Percentiles rank a stretch among this genome's conserved stretches.
Evolutionary conservation across 2,329 filamentous ascomycete species (phyloP).

Genomic region (Phaeomoniella chlamydospora): DNA sequence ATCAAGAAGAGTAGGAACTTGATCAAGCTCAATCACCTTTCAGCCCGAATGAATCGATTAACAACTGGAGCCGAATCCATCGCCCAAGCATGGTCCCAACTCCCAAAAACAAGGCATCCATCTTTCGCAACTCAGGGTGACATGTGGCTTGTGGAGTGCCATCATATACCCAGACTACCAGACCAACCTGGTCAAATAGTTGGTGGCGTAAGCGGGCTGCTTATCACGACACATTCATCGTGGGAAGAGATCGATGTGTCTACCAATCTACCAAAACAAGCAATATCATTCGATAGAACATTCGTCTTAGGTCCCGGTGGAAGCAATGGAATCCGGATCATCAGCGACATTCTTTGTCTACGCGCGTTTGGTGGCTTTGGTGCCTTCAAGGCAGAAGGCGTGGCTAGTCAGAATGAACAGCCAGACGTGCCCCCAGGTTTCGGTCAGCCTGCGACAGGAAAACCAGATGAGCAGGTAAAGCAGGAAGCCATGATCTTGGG

Average conservation of each 20-base stretch:
- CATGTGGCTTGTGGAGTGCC: slow-evolving; percentile 75
- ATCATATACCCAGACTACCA: slow-evolving; percentile 54
- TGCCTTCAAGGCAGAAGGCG: slow-evolving; percentile 25
- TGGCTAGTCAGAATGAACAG: slow-evolving; percentile 17
- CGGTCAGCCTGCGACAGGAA: slow-evolving; percentile 25
- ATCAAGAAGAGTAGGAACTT: slow-evolving; percentile 69
- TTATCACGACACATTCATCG: slow-evolving; percentile 68
- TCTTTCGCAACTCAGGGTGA: slow-evolving; percentile 49
- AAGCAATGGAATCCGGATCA: slow-evolving; percentile 53
- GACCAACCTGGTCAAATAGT: slow-evolving; percentile 51
- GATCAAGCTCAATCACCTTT: slow-evolving; percentile 48
- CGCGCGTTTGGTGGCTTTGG: slow-evolving; percentile 48
- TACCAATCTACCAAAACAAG: slow-evolving; percentile 41
- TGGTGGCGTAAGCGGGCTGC: slow-evolving; percentile 60
- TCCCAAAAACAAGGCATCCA: slow-evolving; percentile 64
- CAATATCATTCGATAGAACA: slow-evolving; percentile 66
- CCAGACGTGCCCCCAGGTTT: slow-evolving; percentile 16
- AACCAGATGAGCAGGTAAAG: slow-evolving; percentile 36
- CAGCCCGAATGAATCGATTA: slow-evolving; percentile 49
- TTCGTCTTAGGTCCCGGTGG: slow-evolving; percentile 66
- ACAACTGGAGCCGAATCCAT: slow-evolving; percentile 53
- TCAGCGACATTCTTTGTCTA: slow-evolving; percentile 65
- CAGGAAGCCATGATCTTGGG: slow-evolving; percentile 57
- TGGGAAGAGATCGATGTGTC: slow-evolving; percentile 58
- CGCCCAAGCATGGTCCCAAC: slow-evolving; percentile 49